Evolutionary conservation across 2,329 filamentous ascomycete species (phyloP).

Genomic region (Rutstroemia sp.): DNA sequence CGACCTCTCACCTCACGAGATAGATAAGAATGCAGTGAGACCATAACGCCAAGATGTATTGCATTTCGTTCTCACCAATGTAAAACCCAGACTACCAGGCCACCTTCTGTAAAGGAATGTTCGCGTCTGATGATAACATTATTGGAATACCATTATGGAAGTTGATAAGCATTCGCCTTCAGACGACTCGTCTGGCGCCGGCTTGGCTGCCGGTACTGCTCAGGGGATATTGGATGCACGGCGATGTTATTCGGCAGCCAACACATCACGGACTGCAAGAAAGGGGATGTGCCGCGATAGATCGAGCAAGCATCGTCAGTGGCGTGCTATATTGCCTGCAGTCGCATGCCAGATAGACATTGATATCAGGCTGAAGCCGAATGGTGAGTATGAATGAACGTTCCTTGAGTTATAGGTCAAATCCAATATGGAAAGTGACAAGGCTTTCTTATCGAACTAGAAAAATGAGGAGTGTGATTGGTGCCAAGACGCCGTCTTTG

Average conservation of each 20-base stretch:
- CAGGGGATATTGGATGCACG: not conserved
- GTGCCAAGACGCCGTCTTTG: not conserved
- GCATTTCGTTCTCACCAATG: not conserved
- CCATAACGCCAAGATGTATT: not conserved
- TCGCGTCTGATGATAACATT: not conserved
- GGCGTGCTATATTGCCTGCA: not conserved
- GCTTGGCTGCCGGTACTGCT: not conserved
- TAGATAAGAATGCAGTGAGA: not conserved
- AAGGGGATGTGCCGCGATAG: not conserved
- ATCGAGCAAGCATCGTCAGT: not conserved
- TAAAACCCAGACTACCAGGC: not conserved
- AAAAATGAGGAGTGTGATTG: not conserved
- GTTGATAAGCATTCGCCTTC: not conserved
- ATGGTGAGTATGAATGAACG: not conserved
- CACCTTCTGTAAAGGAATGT: conserved; percentile 4
- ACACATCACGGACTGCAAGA: not conserved
- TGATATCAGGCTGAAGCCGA: conserved; percentile 7
- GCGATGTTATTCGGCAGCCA: conserved; percentile 5
- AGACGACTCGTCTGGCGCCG: not conserved
- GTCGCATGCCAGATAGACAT: not conserved
- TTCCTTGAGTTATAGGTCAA: not conserved
- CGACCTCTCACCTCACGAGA: not conserved
- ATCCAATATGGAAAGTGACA: conserved; percentile 3
- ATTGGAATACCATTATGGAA: conserved; percentile 1
- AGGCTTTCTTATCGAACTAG: conserved; percentile 3